Evolutionary conservation across 2,329 filamentous ascomycete genomes (phyloP).

Genomic region (Bipolaris gigantea): DNA sequence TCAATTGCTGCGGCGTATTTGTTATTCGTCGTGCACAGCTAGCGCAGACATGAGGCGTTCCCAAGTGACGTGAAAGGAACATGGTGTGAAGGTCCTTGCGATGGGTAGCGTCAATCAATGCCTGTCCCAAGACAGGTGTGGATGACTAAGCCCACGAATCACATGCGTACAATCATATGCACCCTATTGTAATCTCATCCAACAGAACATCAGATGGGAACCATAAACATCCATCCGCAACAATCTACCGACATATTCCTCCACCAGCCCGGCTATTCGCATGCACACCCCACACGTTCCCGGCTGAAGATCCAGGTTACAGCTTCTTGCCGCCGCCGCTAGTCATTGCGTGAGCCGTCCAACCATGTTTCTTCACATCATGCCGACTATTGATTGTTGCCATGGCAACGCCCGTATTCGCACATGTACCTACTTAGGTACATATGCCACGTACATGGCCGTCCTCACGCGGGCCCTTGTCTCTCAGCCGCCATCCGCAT

Average conservation of each 20-base stretch:
- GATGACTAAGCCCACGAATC: constrained; percentile 19
- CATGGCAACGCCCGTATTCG: constrained; percentile 38
- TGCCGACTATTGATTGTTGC: constrained; percentile 30
- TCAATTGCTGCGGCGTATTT: neutral
- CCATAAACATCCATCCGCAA: no score
- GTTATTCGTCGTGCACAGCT: constrained; percentile 30
- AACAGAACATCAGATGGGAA: neutral
- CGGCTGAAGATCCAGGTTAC: constrained; percentile 1
- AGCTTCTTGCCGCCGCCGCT: constrained; percentile 9
- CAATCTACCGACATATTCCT: neutral
- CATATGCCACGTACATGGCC: constrained; percentile 17
- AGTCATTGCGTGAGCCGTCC: constrained; percentile 13
- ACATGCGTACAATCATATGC: no score
- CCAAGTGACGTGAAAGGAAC: constrained; percentile 21
- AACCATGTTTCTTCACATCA: constrained; percentile 25
- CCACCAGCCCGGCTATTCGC: neutral
- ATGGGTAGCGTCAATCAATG: constrained; percentile 9
- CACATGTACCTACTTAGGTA: constrained; percentile 16
- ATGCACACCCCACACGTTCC: constrained; percentile 17
- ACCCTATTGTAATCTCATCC: no score
- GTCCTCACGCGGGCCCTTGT: constrained; percentile 32
- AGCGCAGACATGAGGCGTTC: constrained; percentile 29
- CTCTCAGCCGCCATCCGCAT: constrained; percentile 31
- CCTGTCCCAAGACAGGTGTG: constrained; percentile 2
- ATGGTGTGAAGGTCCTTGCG: constrained; percentile 25